Conservation (phyloP, 2,329 filamentous ascomycete genomes). For the Metarhizium rileyi region DNA sequence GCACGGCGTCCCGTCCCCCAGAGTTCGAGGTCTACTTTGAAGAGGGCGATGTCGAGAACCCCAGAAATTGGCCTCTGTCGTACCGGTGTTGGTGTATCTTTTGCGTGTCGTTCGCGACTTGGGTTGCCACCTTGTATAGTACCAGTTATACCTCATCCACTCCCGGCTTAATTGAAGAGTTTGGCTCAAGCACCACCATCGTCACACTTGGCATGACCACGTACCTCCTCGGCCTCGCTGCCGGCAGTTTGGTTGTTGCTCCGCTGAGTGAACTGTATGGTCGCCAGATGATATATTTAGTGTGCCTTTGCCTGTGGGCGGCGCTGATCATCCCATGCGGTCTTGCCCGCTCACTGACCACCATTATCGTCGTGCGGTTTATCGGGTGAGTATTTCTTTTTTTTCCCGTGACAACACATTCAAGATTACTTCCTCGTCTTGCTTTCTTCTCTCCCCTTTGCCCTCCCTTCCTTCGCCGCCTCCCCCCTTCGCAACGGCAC, state of each 20-base stretch:
- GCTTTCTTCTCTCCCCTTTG: background rate
- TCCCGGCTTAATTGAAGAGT: conserved; percentile 58
- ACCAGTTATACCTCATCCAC: conserved; percentile 70
- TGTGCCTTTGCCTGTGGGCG: conserved; percentile 53
- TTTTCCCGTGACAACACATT: too few relatives aligned
- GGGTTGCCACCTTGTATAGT: conserved; percentile 58
- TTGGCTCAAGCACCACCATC: conserved; percentile 47
- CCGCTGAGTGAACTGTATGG: conserved; percentile 65
- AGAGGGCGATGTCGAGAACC: conserved; percentile 52
- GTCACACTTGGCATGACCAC: conserved; percentile 68
- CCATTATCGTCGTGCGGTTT: conserved; percentile 64
- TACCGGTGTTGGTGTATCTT: conserved; percentile 33
- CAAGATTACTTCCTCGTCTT: background rate
- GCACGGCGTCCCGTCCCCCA: conserved; percentile 34
- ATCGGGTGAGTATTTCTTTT: conserved; percentile 43
- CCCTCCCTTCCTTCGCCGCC: too few relatives aligned
- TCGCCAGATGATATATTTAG: conserved; percentile 57
- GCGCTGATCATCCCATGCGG: conserved; percentile 64
- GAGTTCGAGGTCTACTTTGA: conserved; percentile 68
- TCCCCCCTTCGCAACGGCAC: background rate
- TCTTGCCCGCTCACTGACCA: conserved; percentile 55
- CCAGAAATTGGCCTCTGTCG: conserved; percentile 56
- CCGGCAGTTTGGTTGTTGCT: conserved; percentile 62
- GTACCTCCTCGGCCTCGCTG: conserved; percentile 66
- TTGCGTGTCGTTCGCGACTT: conserved; percentile 36